phyloP scores from a whole-genome alignment of 768 basidiomycete species.

The Hericium erinaceus region DNA sequence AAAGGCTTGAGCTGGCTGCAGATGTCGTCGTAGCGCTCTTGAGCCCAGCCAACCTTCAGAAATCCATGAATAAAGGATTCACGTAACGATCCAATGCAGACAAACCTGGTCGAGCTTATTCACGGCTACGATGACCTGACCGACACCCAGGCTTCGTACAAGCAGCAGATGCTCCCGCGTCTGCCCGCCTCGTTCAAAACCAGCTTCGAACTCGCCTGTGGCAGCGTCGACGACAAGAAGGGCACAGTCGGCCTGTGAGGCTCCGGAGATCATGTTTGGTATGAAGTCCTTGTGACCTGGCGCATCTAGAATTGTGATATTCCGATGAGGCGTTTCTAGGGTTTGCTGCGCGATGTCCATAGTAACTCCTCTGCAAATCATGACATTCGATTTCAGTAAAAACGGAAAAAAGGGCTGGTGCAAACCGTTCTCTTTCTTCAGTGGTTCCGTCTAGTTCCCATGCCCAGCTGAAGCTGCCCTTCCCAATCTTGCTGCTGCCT shows the following conservation, averaged over 20 bases:
- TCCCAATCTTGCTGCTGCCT: slow-evolving; percentile 83
- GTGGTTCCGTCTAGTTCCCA: slow-evolving; percentile 92
- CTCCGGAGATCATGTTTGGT: slow-evolving; percentile 99
- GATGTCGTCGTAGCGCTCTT: slow-evolving; percentile 81
- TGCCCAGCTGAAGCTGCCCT: slow-evolving; percentile 95
- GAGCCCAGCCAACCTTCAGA: slow-evolving; percentile 76
- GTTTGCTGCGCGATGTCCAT: slow-evolving; percentile 93
- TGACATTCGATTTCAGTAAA: neutral
- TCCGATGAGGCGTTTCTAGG: slow-evolving; percentile 60
- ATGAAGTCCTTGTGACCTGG: slow-evolving; percentile 98
- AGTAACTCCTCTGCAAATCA: slow-evolving; percentile 72
- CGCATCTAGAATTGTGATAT: slow-evolving; percentile 91
- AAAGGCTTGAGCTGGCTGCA: slow-evolving; percentile 66
- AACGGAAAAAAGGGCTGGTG: neutral
- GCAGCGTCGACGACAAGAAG: slow-evolving; percentile 87
- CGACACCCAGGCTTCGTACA: slow-evolving; percentile 85
- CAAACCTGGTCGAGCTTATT: slow-evolving; percentile 91
- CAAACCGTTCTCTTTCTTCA: slow-evolving; percentile 87
- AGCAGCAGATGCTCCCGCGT: slow-evolving; percentile 91
- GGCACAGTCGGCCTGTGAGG: slow-evolving; percentile 93
- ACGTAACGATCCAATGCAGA: neutral
- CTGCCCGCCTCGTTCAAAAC: slow-evolving; percentile 90
- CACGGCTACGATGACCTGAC: slow-evolving; percentile 83
- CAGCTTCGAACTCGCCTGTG: slow-evolving; percentile 90
- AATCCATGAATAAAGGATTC: neutral